Conservation (phyloP, 179 eudicot genomes). For the Spinacia oleracea region DNA sequence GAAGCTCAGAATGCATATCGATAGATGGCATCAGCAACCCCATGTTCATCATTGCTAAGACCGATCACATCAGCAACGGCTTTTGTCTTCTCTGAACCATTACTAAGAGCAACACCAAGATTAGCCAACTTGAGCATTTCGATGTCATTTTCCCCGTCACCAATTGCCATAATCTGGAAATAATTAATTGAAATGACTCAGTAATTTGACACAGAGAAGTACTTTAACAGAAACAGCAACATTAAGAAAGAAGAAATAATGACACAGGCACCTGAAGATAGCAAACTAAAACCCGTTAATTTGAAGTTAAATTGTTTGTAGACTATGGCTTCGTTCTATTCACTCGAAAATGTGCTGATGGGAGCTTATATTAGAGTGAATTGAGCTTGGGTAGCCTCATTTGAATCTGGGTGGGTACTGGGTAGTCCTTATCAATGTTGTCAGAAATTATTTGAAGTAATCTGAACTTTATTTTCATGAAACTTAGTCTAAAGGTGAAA, state of each 20-base stretch:
- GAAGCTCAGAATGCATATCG: slow-evolving; percentile 75
- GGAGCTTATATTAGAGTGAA: background rate
- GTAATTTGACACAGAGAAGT: no score
- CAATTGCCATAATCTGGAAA: slow-evolving; percentile 82
- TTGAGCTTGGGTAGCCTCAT: background rate
- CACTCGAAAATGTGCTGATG: background rate
- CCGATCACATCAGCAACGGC: slow-evolving; percentile 81
- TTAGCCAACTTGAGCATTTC: slow-evolving; percentile 90
- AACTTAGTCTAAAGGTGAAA: background rate
- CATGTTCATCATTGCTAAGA: slow-evolving; percentile 83
- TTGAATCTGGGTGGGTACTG: no score
- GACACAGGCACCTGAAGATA: background rate
- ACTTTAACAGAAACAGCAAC: background rate
- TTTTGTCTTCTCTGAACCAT: slow-evolving; percentile 85
- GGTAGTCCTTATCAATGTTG: no score
- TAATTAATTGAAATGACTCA: background rate
- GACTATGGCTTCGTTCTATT: background rate
- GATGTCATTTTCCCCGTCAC: slow-evolving; percentile 93
- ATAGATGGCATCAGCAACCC: slow-evolving; percentile 96
- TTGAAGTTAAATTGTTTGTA: background rate
- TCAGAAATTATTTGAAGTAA: background rate
- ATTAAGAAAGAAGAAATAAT: background rate
- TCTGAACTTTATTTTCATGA: background rate
- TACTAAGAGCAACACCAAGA: slow-evolving; percentile 83
- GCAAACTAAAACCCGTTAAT: background rate